Evolutionary conservation across 2,329 filamentous ascomycete species (phyloP).

Genomic region (Ceratocystis albifundus): DNA sequence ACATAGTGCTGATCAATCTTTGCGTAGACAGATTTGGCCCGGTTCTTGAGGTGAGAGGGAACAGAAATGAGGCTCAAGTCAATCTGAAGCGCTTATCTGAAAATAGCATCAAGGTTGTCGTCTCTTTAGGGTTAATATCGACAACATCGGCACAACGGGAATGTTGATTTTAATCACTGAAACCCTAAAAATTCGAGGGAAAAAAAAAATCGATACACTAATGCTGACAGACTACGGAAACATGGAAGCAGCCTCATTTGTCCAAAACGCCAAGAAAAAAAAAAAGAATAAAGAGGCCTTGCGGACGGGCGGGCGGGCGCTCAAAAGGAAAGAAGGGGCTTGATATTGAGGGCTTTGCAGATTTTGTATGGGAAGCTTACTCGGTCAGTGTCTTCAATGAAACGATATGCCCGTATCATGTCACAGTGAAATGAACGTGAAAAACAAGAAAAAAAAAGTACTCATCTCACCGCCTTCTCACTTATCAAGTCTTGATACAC

Average conservation of each 20-base stretch:
- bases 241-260: constrained; percentile 8
- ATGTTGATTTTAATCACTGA: background rate
- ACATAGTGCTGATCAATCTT: background rate
- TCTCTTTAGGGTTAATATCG: background rate
- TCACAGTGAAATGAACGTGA: constrained; percentile 5
- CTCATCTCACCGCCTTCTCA: constrained; percentile 6
- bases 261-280: background rate
- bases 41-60: background rate
- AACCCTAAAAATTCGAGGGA: constrained; percentile 1
- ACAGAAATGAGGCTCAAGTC: background rate
- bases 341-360: no score
- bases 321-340: background rate
- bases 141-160: background rate
- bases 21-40: background rate
- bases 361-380: no score
- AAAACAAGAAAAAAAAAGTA: constrained; percentile 8
- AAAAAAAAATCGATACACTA: background rate
- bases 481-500: background rate
- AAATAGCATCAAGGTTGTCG: background rate
- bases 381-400: background rate
- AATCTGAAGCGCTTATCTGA: background rate
- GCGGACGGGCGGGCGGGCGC: background rate
- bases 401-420: background rate
- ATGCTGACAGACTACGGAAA: constrained; percentile 10
- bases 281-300: background rate